Percentiles rank a stretch among this genome's conserved stretches.
Conservation (phyloP, 1,284 basidiomycete genomes). For the Xerocomus alliaceus region DNA sequence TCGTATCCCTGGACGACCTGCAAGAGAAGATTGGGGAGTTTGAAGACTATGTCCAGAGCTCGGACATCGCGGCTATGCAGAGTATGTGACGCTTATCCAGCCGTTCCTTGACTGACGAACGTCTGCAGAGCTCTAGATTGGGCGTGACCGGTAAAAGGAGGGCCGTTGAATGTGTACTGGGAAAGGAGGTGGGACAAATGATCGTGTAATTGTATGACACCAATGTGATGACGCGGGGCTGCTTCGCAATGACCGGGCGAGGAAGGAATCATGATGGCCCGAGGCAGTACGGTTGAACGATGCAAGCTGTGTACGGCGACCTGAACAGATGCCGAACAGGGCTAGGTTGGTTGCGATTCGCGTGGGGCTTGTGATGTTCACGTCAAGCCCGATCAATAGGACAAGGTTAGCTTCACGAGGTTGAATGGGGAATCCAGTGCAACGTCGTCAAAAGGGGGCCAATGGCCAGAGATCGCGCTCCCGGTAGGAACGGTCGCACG, state of each 20-base stretch:
- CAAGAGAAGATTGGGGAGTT: constrained; percentile 89
- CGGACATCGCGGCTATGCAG: constrained; percentile 91
- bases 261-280: too few relatives aligned
- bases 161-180: constrained; percentile 16
- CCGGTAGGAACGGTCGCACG: constrained; percentile 28
- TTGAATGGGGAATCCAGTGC: constrained; percentile 28
- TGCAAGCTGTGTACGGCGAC: constrained; percentile 30
- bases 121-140: constrained; percentile 30
- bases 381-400: constrained; percentile 29
- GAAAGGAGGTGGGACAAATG: constrained; percentile 12
- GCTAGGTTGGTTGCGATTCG: too few relatives aligned
- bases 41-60: constrained; percentile 96
- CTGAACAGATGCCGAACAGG: constrained; percentile 25
- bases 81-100: constrained; percentile 56
- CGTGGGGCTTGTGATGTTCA: constrained; percentile 10
- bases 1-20: constrained; percentile 93
- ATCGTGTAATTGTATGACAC: not conserved
- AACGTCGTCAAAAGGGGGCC: constrained; percentile 21
- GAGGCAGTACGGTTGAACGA: constrained; percentile 4
- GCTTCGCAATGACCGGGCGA: constrained; percentile 4
- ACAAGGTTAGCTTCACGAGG: constrained; percentile 45
- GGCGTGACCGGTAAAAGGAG: not conserved
- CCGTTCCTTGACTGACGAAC: constrained; percentile 12
- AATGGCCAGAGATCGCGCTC: constrained; percentile 17
- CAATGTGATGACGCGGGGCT: too few relatives aligned